Percentiles rank a stretch among this genome's conserved stretches.
Evolutionary conservation across 768 basidiomycete species (phyloP).

Genomic region (Goffeauzyma gilvescens): DNA sequence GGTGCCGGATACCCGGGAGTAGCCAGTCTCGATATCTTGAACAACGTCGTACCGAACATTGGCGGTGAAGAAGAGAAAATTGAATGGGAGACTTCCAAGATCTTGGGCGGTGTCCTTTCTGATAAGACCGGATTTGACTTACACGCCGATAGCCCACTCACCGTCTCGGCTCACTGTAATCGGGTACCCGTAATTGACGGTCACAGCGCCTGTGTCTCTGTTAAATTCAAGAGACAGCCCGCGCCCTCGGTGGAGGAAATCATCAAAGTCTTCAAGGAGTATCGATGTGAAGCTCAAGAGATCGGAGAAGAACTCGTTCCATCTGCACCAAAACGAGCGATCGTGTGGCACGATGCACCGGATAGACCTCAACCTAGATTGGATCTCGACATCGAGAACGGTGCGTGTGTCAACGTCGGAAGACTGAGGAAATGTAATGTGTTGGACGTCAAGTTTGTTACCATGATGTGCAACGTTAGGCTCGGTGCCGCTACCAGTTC

Average conservation of each 20-base stretch:
- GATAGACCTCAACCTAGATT: constrained; percentile 88
- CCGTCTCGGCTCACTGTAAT: constrained; percentile 79
- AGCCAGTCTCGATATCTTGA: constrained; percentile 68
- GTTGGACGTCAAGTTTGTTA: constrained; percentile 87
- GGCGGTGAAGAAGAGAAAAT: constrained; percentile 83
- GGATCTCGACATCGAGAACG: constrained; percentile 73
- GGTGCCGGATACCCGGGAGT: constrained; percentile 97
- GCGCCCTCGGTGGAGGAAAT: constrained; percentile 76
- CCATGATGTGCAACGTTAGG: constrained; percentile 77
- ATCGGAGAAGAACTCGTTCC: constrained; percentile 45
- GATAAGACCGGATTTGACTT: constrained; percentile 55
- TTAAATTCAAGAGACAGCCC: constrained; percentile 59
- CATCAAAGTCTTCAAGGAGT: constrained; percentile 55
- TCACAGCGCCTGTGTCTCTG: constrained; percentile 73
- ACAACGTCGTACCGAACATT: constrained; percentile 92
- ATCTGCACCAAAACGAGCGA: constrained; percentile 62
- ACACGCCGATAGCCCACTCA: constrained; percentile 60
- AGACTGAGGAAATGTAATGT: constrained; percentile 78
- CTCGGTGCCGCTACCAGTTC: constrained; percentile 93
- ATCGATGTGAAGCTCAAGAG: constrained; percentile 54
- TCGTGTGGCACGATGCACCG: constrained; percentile 77
- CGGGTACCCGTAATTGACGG: constrained; percentile 92
- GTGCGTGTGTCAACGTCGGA: constrained; percentile 78
- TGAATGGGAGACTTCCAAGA: constrained; percentile 97
- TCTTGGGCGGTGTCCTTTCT: constrained; percentile 60